Evolutionary conservation across 352 stramenopile genomes (phyloP).

Genomic region (Globisporangium echinulatum): DNA sequence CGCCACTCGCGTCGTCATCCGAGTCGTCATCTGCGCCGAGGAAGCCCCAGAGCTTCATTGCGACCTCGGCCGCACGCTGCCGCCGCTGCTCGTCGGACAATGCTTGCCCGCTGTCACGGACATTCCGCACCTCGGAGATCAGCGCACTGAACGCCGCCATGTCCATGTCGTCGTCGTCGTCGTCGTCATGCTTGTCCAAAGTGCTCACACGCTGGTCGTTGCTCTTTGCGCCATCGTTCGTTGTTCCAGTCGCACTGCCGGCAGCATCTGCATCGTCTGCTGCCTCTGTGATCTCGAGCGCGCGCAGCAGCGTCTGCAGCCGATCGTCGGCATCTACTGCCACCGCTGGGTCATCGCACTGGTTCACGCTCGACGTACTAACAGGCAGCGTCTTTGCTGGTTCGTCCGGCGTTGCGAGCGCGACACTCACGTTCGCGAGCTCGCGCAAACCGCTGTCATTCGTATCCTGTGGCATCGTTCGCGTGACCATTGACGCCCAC

Average conservation of each 20-base stretch:
- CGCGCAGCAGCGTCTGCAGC: conserved; percentile 39
- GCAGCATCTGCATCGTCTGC: conserved; percentile 1
- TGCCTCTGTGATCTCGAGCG: conserved; percentile 29
- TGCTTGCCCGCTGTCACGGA: conserved; percentile 44
- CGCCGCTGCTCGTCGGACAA: conserved; percentile 60
- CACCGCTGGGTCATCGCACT: neutral
- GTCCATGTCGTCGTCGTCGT: conserved; percentile 45
- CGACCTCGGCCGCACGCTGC: conserved; percentile 60
- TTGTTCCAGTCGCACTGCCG: neutral
- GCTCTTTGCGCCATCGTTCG: neutral
- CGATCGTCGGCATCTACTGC: conserved; percentile 18
- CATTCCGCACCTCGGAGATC: conserved; percentile 54
- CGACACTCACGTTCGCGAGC: conserved; percentile 13
- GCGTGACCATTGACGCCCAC: conserved; percentile 71
- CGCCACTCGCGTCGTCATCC: conserved; percentile 8
- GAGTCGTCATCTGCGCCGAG: conserved; percentile 38
- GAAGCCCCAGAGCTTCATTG: conserved; percentile 72
- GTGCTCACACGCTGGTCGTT: neutral
- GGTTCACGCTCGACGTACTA: conserved; percentile 4
- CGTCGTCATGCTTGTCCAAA: neutral
- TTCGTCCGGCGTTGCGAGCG: conserved; percentile 3
- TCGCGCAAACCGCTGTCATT: conserved; percentile 6
- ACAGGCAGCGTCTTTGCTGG: conserved; percentile 3
- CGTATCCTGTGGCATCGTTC: neutral
- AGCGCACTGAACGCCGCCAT: conserved; percentile 57